phyloP scores from a whole-genome alignment of 495 filamentous ascomycete species.

The Lasiosphaeriaceae sp. region DNA sequence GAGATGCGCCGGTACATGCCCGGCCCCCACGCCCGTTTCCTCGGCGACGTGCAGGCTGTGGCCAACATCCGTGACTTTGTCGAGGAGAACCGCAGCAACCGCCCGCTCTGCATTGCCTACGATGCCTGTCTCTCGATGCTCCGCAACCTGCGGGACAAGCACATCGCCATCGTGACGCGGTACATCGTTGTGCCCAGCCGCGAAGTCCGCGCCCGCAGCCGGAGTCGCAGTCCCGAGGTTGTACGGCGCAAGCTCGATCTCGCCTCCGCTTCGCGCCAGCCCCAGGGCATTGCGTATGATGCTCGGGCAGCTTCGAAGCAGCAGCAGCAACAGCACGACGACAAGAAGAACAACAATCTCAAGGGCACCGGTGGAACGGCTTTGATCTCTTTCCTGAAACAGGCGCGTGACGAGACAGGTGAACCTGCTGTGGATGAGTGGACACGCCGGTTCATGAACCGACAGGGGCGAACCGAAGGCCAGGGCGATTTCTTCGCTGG shows the following conservation, averaged over 20 bases:
- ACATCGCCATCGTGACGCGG: conserved; percentile 92
- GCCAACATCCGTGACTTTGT: conserved; percentile 90
- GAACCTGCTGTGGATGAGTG: conserved; percentile 85
- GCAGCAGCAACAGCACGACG: conserved; percentile 15
- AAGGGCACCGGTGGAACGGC: conserved; percentile 91
- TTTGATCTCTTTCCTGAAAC: conserved; percentile 89
- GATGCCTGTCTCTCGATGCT: conserved; percentile 91
- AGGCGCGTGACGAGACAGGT: conserved; percentile 91
- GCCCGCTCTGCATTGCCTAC: conserved; percentile 70
- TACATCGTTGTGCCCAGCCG: conserved; percentile 79
- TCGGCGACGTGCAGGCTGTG: conserved; percentile 71
- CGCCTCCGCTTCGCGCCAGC: conserved; percentile 54
- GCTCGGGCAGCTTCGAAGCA: conserved; percentile 13
- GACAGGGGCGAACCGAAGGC: conserved; percentile 38
- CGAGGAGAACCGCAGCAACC: conserved; percentile 56
- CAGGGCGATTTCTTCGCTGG: conserved; percentile 56
- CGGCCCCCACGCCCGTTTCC: conserved; percentile 82
- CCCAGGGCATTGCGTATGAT: conserved; percentile 33
- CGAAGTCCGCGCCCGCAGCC: conserved; percentile 44
- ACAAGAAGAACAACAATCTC: conserved; percentile 53
- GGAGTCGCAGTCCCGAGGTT: conserved; percentile 41
- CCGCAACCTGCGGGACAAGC: conserved; percentile 83
- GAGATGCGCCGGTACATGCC: conserved; percentile 99
- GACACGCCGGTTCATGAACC: conserved; percentile 70
- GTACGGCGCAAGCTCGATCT: conserved; percentile 56